Evolutionary conservation across 2,329 filamentous ascomycete species (phyloP).

Genomic region (Clarireedia homoeocarpa): DNA sequence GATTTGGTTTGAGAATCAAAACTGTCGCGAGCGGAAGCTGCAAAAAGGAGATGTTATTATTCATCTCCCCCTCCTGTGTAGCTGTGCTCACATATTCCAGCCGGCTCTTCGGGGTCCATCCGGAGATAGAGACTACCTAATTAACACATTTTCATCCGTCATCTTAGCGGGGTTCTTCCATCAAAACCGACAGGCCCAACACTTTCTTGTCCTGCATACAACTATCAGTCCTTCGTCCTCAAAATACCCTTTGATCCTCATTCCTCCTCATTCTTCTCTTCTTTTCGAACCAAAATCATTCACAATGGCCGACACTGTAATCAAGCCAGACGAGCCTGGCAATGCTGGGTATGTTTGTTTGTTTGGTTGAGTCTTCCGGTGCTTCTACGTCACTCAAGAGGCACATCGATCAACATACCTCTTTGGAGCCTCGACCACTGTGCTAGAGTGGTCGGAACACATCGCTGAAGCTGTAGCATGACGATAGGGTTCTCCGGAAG

Average conservation of each 20-base stretch:
- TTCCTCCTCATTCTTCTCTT: background rate
- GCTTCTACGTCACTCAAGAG: conserved; percentile 23
- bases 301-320: conserved; percentile 42
- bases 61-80: no score
- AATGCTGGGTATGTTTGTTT: conserved; percentile 42
- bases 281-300: background rate
- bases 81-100: no score
- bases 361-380: conserved; percentile 10
- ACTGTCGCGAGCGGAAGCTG: background rate
- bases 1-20: background rate
- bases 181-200: background rate
- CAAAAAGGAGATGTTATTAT: no score
- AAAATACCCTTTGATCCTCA: background rate
- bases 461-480: conserved; percentile 10
- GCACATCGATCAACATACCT: conserved; percentile 8
- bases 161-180: background rate
- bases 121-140: conserved; percentile 4
- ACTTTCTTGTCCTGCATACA: background rate
- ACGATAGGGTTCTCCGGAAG: background rate
- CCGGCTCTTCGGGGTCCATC: background rate
- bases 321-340: conserved; percentile 40
- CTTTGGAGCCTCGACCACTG: conserved; percentile 10
- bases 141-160: background rate
- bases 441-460: background rate
- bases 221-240: background rate